Evolutionary conservation across 805 yeast genomes (phyloP).

Genomic region (Candida insectalens): DNA sequence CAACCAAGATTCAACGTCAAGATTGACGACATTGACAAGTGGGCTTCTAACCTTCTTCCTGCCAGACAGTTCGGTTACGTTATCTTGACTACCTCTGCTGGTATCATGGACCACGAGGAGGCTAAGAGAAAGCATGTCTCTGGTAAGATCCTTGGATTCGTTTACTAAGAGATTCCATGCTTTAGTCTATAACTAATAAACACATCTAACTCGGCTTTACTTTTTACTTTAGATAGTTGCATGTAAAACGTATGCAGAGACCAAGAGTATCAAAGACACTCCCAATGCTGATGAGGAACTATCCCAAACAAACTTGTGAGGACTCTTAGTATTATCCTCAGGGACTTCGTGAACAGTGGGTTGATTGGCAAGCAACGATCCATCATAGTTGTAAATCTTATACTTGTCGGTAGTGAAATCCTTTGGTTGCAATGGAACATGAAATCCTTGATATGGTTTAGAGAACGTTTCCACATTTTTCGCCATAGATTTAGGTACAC

Average conservation of each 20-base stretch:
- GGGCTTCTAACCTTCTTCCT: slow-evolving; percentile 98
- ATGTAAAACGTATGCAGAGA: background rate
- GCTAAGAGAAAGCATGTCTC: slow-evolving; percentile 99
- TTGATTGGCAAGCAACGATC: slow-evolving; percentile 19
- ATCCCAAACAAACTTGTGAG: too few species aligned
- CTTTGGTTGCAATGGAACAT: slow-evolving; percentile 31
- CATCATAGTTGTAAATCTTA: slow-evolving; percentile 34
- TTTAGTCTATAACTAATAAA: too few species aligned
- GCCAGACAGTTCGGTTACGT: slow-evolving; percentile 99
- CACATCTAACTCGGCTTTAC: too few species aligned
- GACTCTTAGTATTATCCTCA: too few species aligned
- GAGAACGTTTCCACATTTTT: slow-evolving; percentile 26
- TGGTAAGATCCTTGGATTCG: slow-evolving; percentile 98
- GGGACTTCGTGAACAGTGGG: slow-evolving; percentile 13
- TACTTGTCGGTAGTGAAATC: slow-evolving; percentile 30
- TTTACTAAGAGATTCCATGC: slow-evolving; percentile 46
- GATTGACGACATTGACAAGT: slow-evolving; percentile 91
- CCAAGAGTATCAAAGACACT: background rate
- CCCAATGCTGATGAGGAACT: slow-evolving; percentile 1
- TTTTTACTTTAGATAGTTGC: background rate
- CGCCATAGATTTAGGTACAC: slow-evolving; percentile 37
- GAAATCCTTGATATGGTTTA: slow-evolving; percentile 34
- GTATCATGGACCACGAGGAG: slow-evolving; percentile 99
- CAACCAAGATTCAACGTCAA: slow-evolving; percentile 98
- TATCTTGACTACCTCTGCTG: slow-evolving; percentile 97